Conservation (phyloP, 2,329 filamentous ascomycete genomes). For the Microdochium paspali region DNA sequence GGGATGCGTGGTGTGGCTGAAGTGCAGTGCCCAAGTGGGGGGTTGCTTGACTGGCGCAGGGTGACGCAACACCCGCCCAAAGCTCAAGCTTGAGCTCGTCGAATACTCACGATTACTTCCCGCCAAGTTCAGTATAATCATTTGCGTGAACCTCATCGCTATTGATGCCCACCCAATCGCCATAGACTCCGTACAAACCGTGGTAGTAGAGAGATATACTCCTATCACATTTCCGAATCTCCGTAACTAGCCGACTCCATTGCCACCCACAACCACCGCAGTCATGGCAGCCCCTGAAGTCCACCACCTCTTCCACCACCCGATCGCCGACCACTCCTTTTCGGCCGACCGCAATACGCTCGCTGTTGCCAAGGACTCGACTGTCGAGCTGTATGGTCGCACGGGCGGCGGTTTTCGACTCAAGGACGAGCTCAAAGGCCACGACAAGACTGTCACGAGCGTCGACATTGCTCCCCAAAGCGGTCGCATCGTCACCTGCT, state of each 20-base stretch:
- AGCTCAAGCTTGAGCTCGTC: not conserved
- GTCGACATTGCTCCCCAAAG: slow-evolving; percentile 89
- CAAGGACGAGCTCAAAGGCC: slow-evolving; percentile 87
- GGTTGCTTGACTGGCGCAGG: not conserved
- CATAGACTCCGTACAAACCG: slow-evolving; percentile 9
- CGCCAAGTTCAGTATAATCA: not conserved
- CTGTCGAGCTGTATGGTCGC: slow-evolving; percentile 77
- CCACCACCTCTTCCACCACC: slow-evolving; percentile 92
- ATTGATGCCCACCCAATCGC: not conserved
- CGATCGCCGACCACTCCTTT: slow-evolving; percentile 97
- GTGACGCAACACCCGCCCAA: not conserved
- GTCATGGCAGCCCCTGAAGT: slow-evolving; percentile 81
- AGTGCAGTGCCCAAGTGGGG: not conserved
- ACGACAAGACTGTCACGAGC: slow-evolving; percentile 94
- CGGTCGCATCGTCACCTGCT: slow-evolving; percentile 94
- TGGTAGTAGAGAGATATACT: slow-evolving; percentile 97
- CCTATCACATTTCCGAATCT: slow-evolving; percentile 51
- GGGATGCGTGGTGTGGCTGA: too few relatives aligned
- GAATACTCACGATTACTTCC: not conserved
- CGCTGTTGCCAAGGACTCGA: slow-evolving; percentile 83
- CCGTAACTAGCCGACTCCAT: slow-evolving; percentile 2
- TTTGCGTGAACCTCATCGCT: too few relatives aligned
- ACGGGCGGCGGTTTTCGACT: slow-evolving; percentile 69
- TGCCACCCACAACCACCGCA: slow-evolving; percentile 7
- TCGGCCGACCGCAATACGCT: slow-evolving; percentile 82